Conservation (phyloP, 2,329 filamentous ascomycete species). For the Talaromyces sp. region DNA sequence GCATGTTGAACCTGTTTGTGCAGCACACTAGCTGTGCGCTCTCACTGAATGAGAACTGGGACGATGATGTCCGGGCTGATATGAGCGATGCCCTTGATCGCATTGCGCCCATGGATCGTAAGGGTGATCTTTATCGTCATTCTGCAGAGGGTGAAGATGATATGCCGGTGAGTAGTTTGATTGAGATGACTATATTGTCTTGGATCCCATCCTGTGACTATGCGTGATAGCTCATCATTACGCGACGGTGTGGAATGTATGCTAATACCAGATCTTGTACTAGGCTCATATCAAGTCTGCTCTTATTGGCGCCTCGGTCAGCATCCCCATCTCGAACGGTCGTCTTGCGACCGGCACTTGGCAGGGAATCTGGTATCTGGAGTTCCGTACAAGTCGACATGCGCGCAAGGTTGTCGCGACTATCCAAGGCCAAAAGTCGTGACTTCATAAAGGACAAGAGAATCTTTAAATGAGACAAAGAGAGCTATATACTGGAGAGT, state of each 20-base stretch:
- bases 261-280: neutral
- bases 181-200: neutral
- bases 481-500: neutral
- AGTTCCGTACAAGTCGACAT: constrained; percentile 79
- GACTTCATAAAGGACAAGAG: constrained; percentile 22
- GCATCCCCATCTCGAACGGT: constrained; percentile 87
- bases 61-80: constrained; percentile 81
- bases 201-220: too few relatives aligned
- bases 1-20: constrained; percentile 84
- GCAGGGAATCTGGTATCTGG: constrained; percentile 86
- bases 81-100: constrained; percentile 94
- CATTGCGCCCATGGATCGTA: constrained; percentile 80
- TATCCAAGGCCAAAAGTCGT: constrained; percentile 79
- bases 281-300: constrained; percentile 92
- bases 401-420: constrained; percentile 84
- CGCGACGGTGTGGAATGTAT: neutral
- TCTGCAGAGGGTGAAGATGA: constrained; percentile 86
- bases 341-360: constrained; percentile 67
- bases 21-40: constrained; percentile 94
- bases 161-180: constrained; percentile 72
- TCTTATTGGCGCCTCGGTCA: constrained; percentile 84
- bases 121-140: constrained; percentile 79
- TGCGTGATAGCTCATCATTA: too few relatives aligned
- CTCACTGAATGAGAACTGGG: constrained; percentile 90
- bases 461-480: constrained; percentile 16